Base-by-base conservation (phyloP, 805 yeast species). In the Danielozyma ontarioensis region DNA sequence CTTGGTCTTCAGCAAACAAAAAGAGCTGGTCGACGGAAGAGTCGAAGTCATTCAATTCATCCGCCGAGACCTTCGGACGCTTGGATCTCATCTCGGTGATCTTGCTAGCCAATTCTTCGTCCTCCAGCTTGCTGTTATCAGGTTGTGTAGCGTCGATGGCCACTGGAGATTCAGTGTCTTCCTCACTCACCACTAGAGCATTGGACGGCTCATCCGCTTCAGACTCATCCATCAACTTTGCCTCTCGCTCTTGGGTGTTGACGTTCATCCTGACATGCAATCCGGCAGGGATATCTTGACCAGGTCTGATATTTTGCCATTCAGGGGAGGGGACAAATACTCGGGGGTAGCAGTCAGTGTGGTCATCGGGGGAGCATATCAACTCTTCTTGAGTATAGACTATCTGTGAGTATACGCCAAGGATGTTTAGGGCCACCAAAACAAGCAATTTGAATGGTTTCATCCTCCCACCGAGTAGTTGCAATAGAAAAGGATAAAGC, bases 251-350 rank as follows among this genome's bases (percentile, higher is more conserved):
- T 13, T 82, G 80, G 0, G 88, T 78, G n/a, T 80, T 85, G 36
- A 88, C 58, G 52, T 86, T 80, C 44, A 89, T 47, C 42, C 85
- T 68, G 10, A 88, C 76, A 54, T 84, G 89, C 22, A 84, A 57
- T 0, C 97, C 97, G 5, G 74, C 74, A 1, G 96, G 95, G 3
- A 89, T 68, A 5, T 72, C 68, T 48, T 86, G 96, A n/a, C 80
- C 87, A 30, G 74, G 80, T 44, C 60, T 67, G 4, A 89, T 73
- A 2, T 51, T 50, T 59, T 79, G 77, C 95, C 96, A 89, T 42
- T 82, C 75, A 1, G 51, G 40, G 0, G 78, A 57, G 1, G 96
- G 83, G 25, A 57, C 73, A 50, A 88, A 87, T 2, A 72, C 40
- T 27, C 59, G 58, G 1, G 85, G 83, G 48, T 83, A 83, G 47